Conservation (phyloP, 257 asterid genomes). For the Penstemon eatonii region DNA sequence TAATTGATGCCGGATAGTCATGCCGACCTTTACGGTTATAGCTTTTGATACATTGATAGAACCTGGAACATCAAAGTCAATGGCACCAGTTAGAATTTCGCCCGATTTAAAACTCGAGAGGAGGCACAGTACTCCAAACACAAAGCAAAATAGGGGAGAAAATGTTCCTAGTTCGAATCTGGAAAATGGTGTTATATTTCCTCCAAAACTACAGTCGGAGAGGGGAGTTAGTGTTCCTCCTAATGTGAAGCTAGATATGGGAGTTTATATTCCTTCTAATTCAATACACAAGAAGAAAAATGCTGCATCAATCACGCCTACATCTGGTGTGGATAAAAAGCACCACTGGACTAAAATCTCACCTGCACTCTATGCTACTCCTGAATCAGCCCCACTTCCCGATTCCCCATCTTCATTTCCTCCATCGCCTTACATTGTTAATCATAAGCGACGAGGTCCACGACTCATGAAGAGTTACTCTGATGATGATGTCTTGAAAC, state of each 20-base stretch:
- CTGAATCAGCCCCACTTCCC: conserved; percentile 78
- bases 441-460: conserved; percentile 94
- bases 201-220: not conserved
- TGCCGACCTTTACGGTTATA: conserved; percentile 82
- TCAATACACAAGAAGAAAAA: conserved; percentile 31
- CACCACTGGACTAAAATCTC: conserved; percentile 80
- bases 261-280: conserved; percentile 29
- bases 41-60: conserved; percentile 82
- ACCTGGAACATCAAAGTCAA: conserved; percentile 56
- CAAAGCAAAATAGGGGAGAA: conserved; percentile 32
- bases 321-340: conserved; percentile 38
- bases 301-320: conserved; percentile 26
- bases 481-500: conserved; percentile 58
- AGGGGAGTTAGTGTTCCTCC: conserved; percentile 6
- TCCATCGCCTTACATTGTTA: conserved; percentile 83
- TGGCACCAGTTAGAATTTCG: conserved; percentile 25
- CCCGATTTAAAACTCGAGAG: conserved; percentile 45
- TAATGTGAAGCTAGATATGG: conserved; percentile 42
- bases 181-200: conserved; percentile 50
- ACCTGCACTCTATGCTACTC: conserved; percentile 91
- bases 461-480: conserved; percentile 80
- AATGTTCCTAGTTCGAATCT: not conserved
- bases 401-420: conserved; percentile 88
- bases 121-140: conserved; percentile 43
- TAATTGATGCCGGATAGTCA: conserved; percentile 52